Evolutionary conservation across 148 eudicot genomes (phyloP).

Genomic region (Limonium bicolor): DNA sequence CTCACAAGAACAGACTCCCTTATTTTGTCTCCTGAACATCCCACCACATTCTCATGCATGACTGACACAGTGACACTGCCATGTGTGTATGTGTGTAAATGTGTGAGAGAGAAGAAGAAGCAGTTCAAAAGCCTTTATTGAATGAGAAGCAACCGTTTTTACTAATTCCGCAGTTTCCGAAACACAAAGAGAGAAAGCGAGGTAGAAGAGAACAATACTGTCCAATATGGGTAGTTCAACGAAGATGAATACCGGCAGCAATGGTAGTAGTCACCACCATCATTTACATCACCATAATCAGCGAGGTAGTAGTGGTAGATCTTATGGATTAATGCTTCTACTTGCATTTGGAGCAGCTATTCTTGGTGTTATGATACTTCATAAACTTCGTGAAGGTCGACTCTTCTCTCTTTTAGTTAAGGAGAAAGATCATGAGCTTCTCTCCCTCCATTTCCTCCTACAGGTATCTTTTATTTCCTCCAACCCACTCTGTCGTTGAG

Average conservation of each 20-base stretch:
- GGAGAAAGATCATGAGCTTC: slow-evolving; percentile 50
- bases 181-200: neutral
- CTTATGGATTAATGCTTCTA: slow-evolving; percentile 35
- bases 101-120: slow-evolving; percentile 6
- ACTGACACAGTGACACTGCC: no score
- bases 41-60: no score
- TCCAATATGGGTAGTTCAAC: no score
- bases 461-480: slow-evolving; percentile 28
- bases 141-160: slow-evolving; percentile 20
- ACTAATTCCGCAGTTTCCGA: neutral
- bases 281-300: slow-evolving; percentile 8
- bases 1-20: no score
- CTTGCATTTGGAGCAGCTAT: slow-evolving; percentile 50
- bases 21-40: no score
- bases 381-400: slow-evolving; percentile 56
- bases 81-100: no score
- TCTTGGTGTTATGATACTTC: slow-evolving; percentile 51
- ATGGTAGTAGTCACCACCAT: slow-evolving; percentile 13
- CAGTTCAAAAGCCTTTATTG: slow-evolving; percentile 34
- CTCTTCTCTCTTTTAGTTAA: slow-evolving; percentile 28
- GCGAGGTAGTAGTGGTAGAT: slow-evolving; percentile 19
- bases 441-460: slow-evolving; percentile 49
- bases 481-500: neutral
- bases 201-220: no score
- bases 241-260: slow-evolving; percentile 2